These are phyloP conservation scores for Ustilago bromivora DNA, from an alignment of 1,284 basidiomycete genomes.

Conservation along the genomic window DNA sequence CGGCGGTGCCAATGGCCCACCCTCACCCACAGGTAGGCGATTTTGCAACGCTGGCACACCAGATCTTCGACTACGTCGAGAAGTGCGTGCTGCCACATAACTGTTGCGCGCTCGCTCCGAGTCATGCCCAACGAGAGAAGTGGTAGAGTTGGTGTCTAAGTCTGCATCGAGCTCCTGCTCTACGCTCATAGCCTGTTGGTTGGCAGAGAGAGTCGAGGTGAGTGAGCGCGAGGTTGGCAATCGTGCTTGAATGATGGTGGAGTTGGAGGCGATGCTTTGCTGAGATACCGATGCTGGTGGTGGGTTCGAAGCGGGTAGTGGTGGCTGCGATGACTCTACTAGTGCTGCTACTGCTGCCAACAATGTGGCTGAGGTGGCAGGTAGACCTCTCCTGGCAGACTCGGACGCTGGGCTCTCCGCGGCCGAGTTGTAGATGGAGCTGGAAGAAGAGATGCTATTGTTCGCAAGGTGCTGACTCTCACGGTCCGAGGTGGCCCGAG, in stretches of 20 bases:
- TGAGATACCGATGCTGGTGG: conserved; percentile 31
- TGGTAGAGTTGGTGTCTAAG: conserved; percentile 2
- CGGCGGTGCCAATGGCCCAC: conserved; percentile 40
- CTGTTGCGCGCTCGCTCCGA: conserved; percentile 10
- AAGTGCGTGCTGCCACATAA: conserved; percentile 20
- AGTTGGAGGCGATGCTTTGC: conserved; percentile 37
- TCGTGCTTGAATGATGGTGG: conserved; percentile 39
- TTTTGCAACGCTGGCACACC: conserved; percentile 31
- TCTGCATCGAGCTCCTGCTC: conserved; percentile 46
- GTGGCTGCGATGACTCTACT: background rate
- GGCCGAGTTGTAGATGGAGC: conserved; percentile 28
- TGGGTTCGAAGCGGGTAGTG: background rate
- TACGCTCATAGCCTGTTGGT: conserved; percentile 39
- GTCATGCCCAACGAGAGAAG: conserved; percentile 11
- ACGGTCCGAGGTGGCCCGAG: conserved; percentile 11
- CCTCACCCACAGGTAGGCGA: conserved; percentile 41
- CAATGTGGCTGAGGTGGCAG: background rate
- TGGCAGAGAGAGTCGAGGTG: conserved; percentile 12
- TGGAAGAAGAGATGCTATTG: conserved; percentile 24
- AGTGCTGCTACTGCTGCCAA: background rate
- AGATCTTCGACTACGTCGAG: conserved; percentile 35
- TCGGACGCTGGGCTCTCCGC: conserved; percentile 27
- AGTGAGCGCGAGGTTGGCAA: conserved; percentile 29
- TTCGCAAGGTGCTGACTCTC: conserved; percentile 7
- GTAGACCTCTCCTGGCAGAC: background rate